Evolutionary conservation across 495 filamentous ascomycete genomes (phyloP), one percentile per base, ranked within the genome.

Genomic region (Ascodesmis nigricans): DNA sequence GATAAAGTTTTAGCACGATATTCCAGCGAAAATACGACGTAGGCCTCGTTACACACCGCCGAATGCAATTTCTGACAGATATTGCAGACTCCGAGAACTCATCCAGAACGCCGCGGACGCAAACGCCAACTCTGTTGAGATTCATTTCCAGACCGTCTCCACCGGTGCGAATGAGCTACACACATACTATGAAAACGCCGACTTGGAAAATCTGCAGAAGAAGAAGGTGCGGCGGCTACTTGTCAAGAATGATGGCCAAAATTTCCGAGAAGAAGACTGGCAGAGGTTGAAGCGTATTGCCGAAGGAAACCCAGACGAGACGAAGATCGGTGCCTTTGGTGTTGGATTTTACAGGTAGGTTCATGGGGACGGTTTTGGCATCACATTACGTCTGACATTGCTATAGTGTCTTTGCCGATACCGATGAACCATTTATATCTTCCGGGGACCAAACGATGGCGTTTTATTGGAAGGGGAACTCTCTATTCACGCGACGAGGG

Each of bases 91-190:
- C 9, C 67, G 90, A 58, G 90, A 99, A 51, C 75, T 95, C 43
- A 77, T 99, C 20, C 90, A 99, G 51, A 99, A 99, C 53, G 90
- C 87, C 6, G 87, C 90, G 24, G 90, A 99, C 58, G 90, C 90
- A 13, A 73, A 76, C 40, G 83, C 87, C 13, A 75, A 72, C 5
- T 82, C 73, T 36, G 84, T 99, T 20, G 74, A 71, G 27, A 78
- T 99, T 42, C 79, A 73, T 38, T 87, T 82, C 58, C 80, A 93
- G 53, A 91, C 81, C 1, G 50, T 78, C 4, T 80, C 82, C 7
- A 39, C 21, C 24, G 36, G 19, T 24, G 2, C 7, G 20, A 21
- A 22, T 7, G 8, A 5, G 29, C n/a, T 10, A 25, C 29, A 11
- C 13, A 16, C 3, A 7, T 13, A 18, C 7, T 13, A 5, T 7